Percentiles rank a stretch among this genome's conserved stretches.
Evolutionary conservation across 129 eudicot species (phyloP).

Genomic region (Silybum marianum): DNA sequence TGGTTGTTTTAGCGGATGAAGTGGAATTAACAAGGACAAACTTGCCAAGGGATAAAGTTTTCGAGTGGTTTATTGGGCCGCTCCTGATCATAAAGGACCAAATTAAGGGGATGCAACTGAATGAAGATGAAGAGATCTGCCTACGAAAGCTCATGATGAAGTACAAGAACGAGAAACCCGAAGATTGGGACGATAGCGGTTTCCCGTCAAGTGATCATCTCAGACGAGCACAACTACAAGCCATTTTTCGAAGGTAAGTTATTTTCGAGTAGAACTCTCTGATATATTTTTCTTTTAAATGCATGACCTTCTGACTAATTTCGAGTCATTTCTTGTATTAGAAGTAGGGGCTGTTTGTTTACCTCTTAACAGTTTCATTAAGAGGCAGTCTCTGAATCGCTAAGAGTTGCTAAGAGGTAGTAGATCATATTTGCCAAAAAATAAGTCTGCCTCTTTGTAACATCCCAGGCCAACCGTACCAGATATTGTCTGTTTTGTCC

Average conservation of each 20-base stretch:
- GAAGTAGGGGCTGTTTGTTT: too few relatives aligned
- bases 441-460: too few relatives aligned
- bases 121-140: conserved; percentile 61
- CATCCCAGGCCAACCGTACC: too few relatives aligned
- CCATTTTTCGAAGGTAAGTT: conserved; percentile 74
- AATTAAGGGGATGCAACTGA: conserved; percentile 59
- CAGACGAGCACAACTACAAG: conserved; percentile 88
- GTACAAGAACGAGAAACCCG: conserved; percentile 63
- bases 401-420: too few relatives aligned
- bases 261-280: neutral
- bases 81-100: conserved; percentile 89
- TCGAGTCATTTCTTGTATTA: neutral
- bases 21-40: conserved; percentile 57
- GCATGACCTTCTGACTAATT: neutral
- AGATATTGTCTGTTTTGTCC: too few relatives aligned
- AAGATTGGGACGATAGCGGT: conserved; percentile 75
- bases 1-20: conserved; percentile 60
- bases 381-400: too few relatives aligned
- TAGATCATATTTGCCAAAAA: too few relatives aligned
- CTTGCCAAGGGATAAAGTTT: conserved; percentile 73
- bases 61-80: conserved; percentile 86
- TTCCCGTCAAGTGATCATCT: conserved; percentile 72
- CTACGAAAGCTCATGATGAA: conserved; percentile 61
- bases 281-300: neutral
- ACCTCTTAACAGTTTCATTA: too few relatives aligned